These are phyloP conservation scores for Raffaelea ambrosiae DNA, from an alignment of 2,329 filamentous ascomycete genomes.

Conservation along the genomic window DNA sequence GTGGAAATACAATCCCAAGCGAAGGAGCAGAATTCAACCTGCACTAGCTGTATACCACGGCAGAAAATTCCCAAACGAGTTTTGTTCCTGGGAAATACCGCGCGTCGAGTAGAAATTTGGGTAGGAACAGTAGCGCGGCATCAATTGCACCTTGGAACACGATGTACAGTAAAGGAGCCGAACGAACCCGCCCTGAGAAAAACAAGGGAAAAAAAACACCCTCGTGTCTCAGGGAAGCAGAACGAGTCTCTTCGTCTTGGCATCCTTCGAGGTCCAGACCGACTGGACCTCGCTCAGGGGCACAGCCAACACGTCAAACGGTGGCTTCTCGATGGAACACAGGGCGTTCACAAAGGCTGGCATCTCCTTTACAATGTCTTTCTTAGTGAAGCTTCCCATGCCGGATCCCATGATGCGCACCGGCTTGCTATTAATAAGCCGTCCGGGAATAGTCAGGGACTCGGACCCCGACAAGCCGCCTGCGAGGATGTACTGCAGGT, in stretches of 20 bases:
- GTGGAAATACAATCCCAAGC: no score
- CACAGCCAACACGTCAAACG: background rate
- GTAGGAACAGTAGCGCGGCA: no score
- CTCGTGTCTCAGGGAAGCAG: background rate
- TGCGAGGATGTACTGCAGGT: conserved; percentile 44
- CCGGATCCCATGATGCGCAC: conserved; percentile 5
- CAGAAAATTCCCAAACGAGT: no score
- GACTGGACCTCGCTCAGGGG: background rate
- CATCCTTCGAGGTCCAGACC: conserved; percentile 2
- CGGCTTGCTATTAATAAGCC: conserved; percentile 1
- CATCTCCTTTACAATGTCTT: conserved; percentile 3
- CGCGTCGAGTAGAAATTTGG: no score
- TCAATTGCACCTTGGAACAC: no score
- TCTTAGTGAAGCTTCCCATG: conserved; percentile 1
- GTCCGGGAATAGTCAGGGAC: conserved; percentile 15
- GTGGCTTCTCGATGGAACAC: conserved; percentile 1
- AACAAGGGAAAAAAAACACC: no score
- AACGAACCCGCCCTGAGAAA: no score
- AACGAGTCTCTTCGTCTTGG: conserved; percentile 3
- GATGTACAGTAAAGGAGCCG: no score
- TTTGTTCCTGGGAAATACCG: no score
- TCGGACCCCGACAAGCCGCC: conserved; percentile 30
- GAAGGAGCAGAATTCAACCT: no score
- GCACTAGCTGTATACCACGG: no score
- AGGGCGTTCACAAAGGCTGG: background rate